Evolutionary conservation across 225 moss, liverwort and hornwort species (phyloP).

Genomic region (Bryoerythrophyllum caledonicum): DNA sequence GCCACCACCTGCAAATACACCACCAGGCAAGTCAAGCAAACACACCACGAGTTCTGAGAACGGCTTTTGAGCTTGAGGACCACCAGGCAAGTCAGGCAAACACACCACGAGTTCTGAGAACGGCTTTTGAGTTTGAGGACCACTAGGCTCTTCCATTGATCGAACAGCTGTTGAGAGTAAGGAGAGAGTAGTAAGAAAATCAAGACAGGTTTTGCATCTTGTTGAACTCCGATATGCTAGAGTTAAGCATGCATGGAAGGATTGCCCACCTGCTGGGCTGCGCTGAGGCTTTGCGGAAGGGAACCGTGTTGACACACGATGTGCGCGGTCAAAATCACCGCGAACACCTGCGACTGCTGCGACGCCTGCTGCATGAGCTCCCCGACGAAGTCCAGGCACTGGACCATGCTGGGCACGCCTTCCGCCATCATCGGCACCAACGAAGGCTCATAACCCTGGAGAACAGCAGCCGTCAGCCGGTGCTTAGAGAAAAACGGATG

Average conservation of each 20-base stretch:
- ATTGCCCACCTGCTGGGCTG: constrained; percentile 80
- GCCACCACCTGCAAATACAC: constrained; percentile 68
- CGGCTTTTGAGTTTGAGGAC: too few species aligned
- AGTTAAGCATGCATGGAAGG: too few species aligned
- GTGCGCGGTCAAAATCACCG: constrained; percentile 74
- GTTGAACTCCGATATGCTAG: too few species aligned
- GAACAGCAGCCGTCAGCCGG: constrained; percentile 9
- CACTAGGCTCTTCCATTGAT: too few species aligned
- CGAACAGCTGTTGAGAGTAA: too few species aligned
- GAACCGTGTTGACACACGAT: constrained; percentile 66
- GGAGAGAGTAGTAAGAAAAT: too few species aligned
- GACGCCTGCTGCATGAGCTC: constrained; percentile 90
- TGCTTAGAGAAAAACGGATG: not conserved
- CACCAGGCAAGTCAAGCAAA: not conserved
- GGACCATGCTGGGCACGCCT: constrained; percentile 92
- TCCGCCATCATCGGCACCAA: constrained; percentile 94
- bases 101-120: too few species aligned
- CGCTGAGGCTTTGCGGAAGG: constrained; percentile 78
- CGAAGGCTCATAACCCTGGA: constrained; percentile 85
- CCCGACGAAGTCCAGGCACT: constrained; percentile 83
- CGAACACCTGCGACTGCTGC: constrained; percentile 87
- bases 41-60: too few species aligned
- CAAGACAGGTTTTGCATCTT: too few species aligned
- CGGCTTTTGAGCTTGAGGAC: too few species aligned
- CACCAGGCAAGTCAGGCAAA: not conserved